These are phyloP conservation scores for Coniochaeta sp. DNA, from an alignment of 2,329 filamentous ascomycete species.

Conservation along the genomic window DNA sequence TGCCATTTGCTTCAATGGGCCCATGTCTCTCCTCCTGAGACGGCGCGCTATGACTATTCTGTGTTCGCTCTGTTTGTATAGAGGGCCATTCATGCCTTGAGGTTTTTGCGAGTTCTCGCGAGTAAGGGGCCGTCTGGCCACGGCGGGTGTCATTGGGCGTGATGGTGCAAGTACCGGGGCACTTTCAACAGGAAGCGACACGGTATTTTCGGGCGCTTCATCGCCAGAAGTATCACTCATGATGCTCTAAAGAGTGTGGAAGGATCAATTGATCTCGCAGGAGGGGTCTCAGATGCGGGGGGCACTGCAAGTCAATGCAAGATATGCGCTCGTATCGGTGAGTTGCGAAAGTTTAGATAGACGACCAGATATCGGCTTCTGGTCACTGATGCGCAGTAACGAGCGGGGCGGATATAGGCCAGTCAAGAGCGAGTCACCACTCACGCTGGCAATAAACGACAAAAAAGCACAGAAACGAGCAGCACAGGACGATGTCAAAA, in stretches of 20 bases:
- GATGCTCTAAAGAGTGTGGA: neutral
- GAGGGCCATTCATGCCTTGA: slow-evolving; percentile 45
- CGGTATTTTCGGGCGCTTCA: neutral
- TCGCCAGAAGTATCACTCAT: neutral
- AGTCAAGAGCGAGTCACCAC: neutral
- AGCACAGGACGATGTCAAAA: neutral
- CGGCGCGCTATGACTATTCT: slow-evolving; percentile 48
- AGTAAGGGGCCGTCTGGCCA: neutral
- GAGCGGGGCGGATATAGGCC: neutral
- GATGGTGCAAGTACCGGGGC: neutral
- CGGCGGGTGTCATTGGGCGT: neutral
- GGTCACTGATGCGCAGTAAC: neutral
- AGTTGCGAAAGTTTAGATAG: neutral
- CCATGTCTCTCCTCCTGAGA: slow-evolving; percentile 54
- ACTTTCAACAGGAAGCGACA: neutral
- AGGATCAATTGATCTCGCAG: neutral
- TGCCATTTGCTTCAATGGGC: slow-evolving; percentile 51
- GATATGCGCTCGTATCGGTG: neutral
- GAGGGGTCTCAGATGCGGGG: neutral
- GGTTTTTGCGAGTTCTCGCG: slow-evolving; percentile 19
- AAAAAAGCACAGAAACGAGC: neutral
- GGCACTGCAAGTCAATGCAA: neutral
- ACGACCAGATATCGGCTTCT: neutral
- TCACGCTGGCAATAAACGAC: neutral
- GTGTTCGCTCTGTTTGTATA: slow-evolving; percentile 48